These are phyloP conservation scores for Tuber indicum DNA, from an alignment of 495 filamentous ascomycete species.

Conservation along the genomic window DNA sequence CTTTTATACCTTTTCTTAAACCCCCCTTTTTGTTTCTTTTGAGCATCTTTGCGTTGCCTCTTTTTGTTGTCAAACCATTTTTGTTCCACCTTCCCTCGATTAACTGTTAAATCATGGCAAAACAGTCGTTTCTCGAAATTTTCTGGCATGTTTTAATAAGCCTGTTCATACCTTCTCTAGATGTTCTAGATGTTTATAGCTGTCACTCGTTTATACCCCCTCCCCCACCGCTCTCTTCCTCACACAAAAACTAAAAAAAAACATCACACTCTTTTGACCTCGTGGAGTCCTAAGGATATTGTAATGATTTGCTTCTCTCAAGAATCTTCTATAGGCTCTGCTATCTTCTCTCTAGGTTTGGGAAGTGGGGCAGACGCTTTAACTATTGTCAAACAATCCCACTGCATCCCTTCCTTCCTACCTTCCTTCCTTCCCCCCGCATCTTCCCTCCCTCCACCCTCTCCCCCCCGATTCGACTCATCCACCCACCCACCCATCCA, in stretches of 20 bases:
- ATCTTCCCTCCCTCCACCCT: background rate
- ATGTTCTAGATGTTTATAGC: conserved; percentile 2
- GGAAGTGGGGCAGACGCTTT: background rate
- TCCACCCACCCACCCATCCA: background rate
- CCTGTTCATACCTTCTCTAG: background rate
- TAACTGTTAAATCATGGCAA: conserved; percentile 24
- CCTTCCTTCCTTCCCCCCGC: background rate
- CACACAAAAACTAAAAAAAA: conserved; percentile 2
- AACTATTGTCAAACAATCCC: background rate
- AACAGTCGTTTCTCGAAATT: conserved; percentile 38
- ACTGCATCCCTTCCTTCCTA: background rate
- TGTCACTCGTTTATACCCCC: conserved; percentile 2
- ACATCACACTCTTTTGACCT: conserved; percentile 7
- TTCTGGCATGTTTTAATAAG: conserved; percentile 29
- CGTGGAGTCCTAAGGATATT: background rate
- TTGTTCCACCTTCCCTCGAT: background rate
- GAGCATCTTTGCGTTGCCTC: conserved; percentile 28
- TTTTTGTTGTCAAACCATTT: conserved; percentile 17
- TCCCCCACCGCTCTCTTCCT: background rate
- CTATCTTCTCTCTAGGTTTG: background rate
- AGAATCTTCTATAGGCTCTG: background rate
- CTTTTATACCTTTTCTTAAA: conserved; percentile 5
- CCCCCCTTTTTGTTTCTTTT: background rate
- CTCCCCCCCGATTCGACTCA: background rate
- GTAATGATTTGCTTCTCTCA: background rate